phyloP scores from a whole-genome alignment of 257 asterid genomes.

The Galeopsis tetrahit region DNA sequence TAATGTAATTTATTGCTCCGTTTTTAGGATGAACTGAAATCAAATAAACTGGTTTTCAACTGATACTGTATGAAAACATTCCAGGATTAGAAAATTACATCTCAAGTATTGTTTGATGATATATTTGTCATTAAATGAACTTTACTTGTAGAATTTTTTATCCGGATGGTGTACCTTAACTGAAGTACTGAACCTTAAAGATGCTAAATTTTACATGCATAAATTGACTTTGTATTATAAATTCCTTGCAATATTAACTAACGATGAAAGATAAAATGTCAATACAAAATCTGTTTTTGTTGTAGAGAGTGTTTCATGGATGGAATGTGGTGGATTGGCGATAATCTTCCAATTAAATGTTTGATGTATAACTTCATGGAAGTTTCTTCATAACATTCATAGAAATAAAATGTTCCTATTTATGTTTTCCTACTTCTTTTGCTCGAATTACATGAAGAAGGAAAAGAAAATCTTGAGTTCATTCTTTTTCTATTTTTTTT shows the following conservation, averaged over 20 bases:
- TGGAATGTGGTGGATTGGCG: background rate
- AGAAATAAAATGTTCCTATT: background rate
- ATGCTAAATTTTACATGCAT: background rate
- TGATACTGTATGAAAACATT: background rate
- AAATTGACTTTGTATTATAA: background rate
- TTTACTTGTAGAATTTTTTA: too few relatives aligned
- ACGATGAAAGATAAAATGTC: background rate
- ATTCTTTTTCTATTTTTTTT: background rate
- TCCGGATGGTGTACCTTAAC: too few relatives aligned
- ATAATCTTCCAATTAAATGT: too few relatives aligned
- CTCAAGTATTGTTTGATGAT: too few relatives aligned
- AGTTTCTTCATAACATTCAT: background rate
- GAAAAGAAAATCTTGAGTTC: conserved; percentile 15
- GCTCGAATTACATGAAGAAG: background rate
- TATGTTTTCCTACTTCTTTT: background rate
- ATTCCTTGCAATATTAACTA: background rate
- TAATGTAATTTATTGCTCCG: background rate
- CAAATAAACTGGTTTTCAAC: background rate
- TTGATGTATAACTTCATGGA: background rate
- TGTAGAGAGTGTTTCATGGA: background rate
- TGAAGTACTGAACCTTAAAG: too few relatives aligned
- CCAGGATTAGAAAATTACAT: background rate
- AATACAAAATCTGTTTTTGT: too few relatives aligned
- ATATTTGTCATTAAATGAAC: too few relatives aligned
- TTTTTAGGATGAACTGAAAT: background rate